Evolutionary conservation across 495 filamentous ascomycete genomes (phyloP).

Genomic region (Platismatia glauca): DNA sequence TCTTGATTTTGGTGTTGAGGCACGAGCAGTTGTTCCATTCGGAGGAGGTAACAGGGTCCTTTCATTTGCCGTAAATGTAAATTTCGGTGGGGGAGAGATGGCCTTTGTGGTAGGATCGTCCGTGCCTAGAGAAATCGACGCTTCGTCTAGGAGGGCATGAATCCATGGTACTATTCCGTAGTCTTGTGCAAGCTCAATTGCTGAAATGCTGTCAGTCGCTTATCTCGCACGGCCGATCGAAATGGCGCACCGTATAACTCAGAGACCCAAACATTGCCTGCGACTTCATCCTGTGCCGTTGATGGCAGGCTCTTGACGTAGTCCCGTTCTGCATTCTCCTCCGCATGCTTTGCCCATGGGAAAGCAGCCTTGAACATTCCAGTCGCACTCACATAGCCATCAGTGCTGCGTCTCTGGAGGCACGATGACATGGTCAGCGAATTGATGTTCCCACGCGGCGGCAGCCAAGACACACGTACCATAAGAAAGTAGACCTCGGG

Average conservation of each 20-base stretch:
- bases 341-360: conserved; percentile 75
- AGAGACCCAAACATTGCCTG: conserved; percentile 93
- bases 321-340: conserved; percentile 79
- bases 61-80: conserved; percentile 35
- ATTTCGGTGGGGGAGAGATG: conserved; percentile 64
- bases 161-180: conserved; percentile 82
- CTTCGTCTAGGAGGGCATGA: conserved; percentile 72
- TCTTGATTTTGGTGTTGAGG: conserved; percentile 29
- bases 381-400: conserved; percentile 90
- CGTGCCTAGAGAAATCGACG: conserved; percentile 49
- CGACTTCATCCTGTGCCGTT: conserved; percentile 83
- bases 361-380: conserved; percentile 99
- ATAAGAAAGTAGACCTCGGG: conserved; percentile 95
- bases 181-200: conserved; percentile 75
- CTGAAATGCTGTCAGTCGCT: conserved; percentile 35
- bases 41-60: conserved; percentile 29
- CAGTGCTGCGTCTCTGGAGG: conserved; percentile 71
- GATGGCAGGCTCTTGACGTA: conserved; percentile 69
- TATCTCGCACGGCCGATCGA: background rate
- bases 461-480: conserved; percentile 40
- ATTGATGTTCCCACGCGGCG: background rate
- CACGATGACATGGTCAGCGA: conserved; percentile 11
- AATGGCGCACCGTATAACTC: conserved; percentile 57
- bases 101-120: conserved; percentile 49
- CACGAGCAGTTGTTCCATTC: conserved; percentile 29